Evolutionary conservation across 257 asterid genomes (phyloP), one percentile per base, ranked within the genome.

Genomic region (Ilex aquifolium): DNA sequence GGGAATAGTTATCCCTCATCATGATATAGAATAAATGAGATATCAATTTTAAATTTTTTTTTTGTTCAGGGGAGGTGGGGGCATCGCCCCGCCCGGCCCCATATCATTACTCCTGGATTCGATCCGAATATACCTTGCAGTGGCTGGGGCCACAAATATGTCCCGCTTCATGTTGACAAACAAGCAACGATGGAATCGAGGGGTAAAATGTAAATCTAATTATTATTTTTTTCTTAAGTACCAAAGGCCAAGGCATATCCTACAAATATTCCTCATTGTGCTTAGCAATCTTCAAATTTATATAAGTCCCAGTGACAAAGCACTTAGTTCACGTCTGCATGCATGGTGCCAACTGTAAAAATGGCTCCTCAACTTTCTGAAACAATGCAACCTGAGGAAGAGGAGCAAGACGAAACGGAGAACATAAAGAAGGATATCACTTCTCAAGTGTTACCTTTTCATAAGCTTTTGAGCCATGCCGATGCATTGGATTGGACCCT

Each of bases 401-500:
- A 72, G 61, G 50, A 56, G 54, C 49, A 31, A 39, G 77, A 66
- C 17, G 75, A 69, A 69, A 59, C 31, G 11, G 73, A 70, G 70
- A 40, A 55, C 11, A 30, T 12, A 16, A 75, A 57, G 60, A 70
- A 71, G 70, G 63, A 62, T 15, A 56, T 27, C 6, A 31, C 16
- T 15, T 10, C 72, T 10, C 70, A 68, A 40, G 55, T 80, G 42
- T 66, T 88, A 51, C 74, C 92, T 2, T 88, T 80, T 61, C 55
- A 40, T 63, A 75, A 83, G 42, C 86, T 88, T 21, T 56, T 88
- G 66, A 83, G 91, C 65, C 78, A 80, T 57, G 96, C 96, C 17
- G 92, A 88, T 69, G 67, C 52, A 44, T 29, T 82, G 12, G 96
- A 88, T 59, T 88, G 96, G 96, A 59, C 73, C 13, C 70, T 88